Evolutionary conservation across 352 stramenopile species (phyloP), one percentile per base, ranked within the genome.

Genomic region (Phytophthora megakarya): DNA sequence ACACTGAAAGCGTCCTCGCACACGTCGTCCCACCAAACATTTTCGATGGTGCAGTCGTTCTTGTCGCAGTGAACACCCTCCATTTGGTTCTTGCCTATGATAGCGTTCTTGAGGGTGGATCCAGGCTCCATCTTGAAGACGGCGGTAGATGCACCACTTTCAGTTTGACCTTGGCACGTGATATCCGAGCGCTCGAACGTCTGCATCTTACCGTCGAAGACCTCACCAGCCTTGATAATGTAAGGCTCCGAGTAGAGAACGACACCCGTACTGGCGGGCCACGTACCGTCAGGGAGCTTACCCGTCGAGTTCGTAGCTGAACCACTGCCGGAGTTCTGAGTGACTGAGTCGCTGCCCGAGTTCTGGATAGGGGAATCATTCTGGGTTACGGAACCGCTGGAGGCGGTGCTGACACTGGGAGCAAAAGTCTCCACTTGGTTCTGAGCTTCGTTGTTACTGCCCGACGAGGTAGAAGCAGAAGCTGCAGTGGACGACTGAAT

Each of bases 141-240:
- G 13, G 65, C 59, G 16, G 55, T 70, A 33, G 5, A 19, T 6
- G 44, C 44, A 11, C 44, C 44, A 26, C 44, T 46, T 13, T 77
- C 69, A 23, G 39, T 66, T 19, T 78, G 64, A 4, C 66, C 72
- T 7, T 73, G 39, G 49, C 75, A 84, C 45, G 46, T 59, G 33
- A 79, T 67, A 32, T 79, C 60, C 12, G 70, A 78, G 9, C 70
- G 75, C 13, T 88, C 71, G 69, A 81, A 88, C 3, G 72, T 88
- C 64, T 85, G 67, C 67, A 79, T 80, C 26, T 61, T 61, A 12
- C 52, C 52, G 52, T 61, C 52, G 18, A 61, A 61, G 28, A 61
- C 74, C 30, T 35, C 30, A 35, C 30, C 30, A 13, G 72, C 72
- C n/a, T 72, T 62, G 25, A 80, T 62, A 33, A 70, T 62, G 26